Percentiles rank a stretch among this genome's conserved stretches.
phyloP scores from a whole-genome alignment of 768 basidiomycete species.

The Cystoderma amianthinum region DNA sequence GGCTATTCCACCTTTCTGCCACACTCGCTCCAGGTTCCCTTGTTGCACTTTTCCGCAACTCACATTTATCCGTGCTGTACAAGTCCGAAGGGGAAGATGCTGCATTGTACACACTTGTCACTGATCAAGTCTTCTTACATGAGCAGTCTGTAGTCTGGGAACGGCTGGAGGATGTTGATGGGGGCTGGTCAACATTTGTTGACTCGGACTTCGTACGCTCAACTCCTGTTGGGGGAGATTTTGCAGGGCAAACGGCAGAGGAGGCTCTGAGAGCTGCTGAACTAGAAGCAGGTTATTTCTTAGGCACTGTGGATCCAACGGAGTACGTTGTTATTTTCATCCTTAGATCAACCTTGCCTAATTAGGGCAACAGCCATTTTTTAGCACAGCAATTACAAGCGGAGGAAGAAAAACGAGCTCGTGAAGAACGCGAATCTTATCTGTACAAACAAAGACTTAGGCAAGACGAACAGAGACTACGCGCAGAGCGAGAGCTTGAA shows the following conservation, averaged over 20 bases:
- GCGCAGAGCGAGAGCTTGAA: constrained; percentile 15
- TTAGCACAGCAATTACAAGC: constrained; percentile 75
- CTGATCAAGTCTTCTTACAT: constrained; percentile 73
- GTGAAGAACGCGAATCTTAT: constrained; percentile 25
- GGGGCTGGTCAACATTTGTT: constrained; percentile 68
- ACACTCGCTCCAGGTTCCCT: constrained; percentile 44
- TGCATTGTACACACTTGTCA: constrained; percentile 75
- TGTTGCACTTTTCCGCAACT: constrained; percentile 90
- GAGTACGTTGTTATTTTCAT: constrained; percentile 43
- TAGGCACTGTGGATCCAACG: constrained; percentile 29
- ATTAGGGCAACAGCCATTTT: constrained; percentile 36
- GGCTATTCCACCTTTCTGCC: constrained; percentile 73
- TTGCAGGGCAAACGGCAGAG: constrained; percentile 67
- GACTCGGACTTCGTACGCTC: constrained; percentile 62
- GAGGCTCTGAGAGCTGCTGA: constrained; percentile 47
- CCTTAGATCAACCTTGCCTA: constrained; percentile 1
- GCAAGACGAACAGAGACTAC: constrained; percentile 14
- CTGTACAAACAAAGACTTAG: constrained; percentile 20
- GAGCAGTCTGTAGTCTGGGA: constrained; percentile 89
- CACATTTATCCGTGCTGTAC: constrained; percentile 85
- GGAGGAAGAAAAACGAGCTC: constrained; percentile 63
- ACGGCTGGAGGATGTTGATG: constrained; percentile 82
- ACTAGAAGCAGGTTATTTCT: constrained; percentile 28
- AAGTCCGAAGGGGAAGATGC: constrained; percentile 30
- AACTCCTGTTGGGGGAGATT: constrained; percentile 74